phyloP scores from a whole-genome alignment of 2,329 filamentous ascomycete genomes.

The Aspergillus intermedius region DNA sequence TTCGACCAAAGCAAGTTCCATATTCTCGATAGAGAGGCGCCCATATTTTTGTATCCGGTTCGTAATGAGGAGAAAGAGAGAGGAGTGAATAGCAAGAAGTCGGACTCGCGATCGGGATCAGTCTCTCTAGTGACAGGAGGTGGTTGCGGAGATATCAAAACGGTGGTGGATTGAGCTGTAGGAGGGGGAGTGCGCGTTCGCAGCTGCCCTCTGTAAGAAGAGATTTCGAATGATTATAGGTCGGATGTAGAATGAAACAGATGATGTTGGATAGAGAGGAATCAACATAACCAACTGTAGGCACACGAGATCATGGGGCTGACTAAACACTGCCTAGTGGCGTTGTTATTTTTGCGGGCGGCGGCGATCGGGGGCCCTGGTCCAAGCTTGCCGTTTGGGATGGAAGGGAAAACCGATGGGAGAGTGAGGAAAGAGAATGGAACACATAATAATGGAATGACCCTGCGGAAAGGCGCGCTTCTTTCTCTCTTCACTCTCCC shows the following conservation, averaged over 20 bases:
- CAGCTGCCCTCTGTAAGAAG: too few species aligned
- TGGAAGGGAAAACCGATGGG: neutral
- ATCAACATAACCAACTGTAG: too few species aligned
- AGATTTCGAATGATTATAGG: too few species aligned
- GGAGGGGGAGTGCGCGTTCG: too few species aligned
- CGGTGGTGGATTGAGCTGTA: neutral
- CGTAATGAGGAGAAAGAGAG: neutral
- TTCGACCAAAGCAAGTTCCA: conserved; percentile 79
- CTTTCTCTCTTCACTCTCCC: too few species aligned
- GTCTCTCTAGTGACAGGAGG: neutral
- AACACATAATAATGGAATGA: too few species aligned
- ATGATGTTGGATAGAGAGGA: too few species aligned
- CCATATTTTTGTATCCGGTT: conserved; percentile 37
- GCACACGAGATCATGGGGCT: neutral
- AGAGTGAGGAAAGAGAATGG: neutral
- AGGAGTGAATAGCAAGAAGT: neutral
- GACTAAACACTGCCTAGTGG: neutral
- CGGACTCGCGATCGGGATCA: too few species aligned
- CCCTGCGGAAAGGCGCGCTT: too few species aligned
- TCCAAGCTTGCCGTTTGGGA: neutral
- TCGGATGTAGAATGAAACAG: too few species aligned
- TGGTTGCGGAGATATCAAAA: neutral
- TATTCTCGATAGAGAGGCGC: conserved; percentile 50
- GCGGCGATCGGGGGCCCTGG: neutral
- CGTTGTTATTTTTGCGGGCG: neutral